Evolutionary conservation across 805 yeast genomes (phyloP).

Genomic region (Starmerella roubikii): DNA sequence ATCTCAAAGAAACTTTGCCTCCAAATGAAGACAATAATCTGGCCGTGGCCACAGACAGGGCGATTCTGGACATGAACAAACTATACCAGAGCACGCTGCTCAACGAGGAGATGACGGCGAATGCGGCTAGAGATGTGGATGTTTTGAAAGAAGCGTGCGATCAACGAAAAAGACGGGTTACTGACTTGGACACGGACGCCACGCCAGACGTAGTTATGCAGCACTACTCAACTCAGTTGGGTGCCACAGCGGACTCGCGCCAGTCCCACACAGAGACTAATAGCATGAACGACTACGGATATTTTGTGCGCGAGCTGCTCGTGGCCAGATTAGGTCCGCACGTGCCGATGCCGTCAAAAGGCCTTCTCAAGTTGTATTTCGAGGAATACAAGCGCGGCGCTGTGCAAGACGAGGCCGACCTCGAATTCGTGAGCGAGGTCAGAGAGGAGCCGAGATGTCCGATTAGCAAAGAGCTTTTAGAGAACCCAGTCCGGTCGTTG

Average conservation of each 20-base stretch:
- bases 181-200: too few relatives aligned
- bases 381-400: background rate
- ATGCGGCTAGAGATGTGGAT: background rate
- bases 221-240: too few relatives aligned
- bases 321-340: too few relatives aligned
- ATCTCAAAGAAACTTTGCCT: background rate
- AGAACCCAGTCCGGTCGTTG: conserved; percentile 15
- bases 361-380: background rate
- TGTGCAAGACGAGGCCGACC: conserved; percentile 6
- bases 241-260: too few relatives aligned
- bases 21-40: background rate
- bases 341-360: background rate
- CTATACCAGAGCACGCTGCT: background rate
- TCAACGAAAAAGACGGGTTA: too few relatives aligned
- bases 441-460: conserved; percentile 10
- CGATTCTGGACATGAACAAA: background rate
- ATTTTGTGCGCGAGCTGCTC: too few relatives aligned
- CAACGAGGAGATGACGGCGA: background rate
- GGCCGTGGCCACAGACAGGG: background rate
- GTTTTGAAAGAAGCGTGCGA: background rate
- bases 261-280: too few relatives aligned
- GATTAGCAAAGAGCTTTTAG: conserved; percentile 5
- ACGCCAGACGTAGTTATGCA: too few relatives aligned
- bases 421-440: conserved; percentile 3
- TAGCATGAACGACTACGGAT: too few relatives aligned